Base-by-base conservation (phyloP, 176 grass and related monocot genomes). In the Rhynchospora pubera region DNA sequence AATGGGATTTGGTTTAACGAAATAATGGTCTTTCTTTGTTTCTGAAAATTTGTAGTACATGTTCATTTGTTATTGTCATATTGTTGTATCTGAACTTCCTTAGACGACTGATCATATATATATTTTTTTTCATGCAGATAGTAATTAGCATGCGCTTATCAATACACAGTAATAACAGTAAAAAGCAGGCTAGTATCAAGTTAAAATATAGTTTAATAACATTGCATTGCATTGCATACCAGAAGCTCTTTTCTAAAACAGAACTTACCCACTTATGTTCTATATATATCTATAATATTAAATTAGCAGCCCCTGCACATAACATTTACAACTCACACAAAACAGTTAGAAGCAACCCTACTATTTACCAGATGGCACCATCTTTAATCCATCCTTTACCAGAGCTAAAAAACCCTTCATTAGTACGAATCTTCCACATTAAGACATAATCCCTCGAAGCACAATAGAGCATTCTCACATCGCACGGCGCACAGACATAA, bases 391-490 rank as follows among this genome's bases (percentile, higher is more conserved):
- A 66, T 70, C 26, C 67, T 84, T 79, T 47, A 85, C 86, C 77
- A 79, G 55, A 83, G 80, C 32, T 67, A 48, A 48, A 83, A 57
- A 66, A 79, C 3, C 79, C 89, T 53, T 91, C 84, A 12, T 57
- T 59, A 16, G 86, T 89, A 85, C 82, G 87, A 48, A 99, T 89
- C 82, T 89, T 99, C 97, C 93, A 99, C 21, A 83, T 47, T 65
- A 90, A 95, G 42, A 86, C 64, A 84, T 99, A 96, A 67, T 96
- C 93, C 42, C 87, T 93, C 61, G 86, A 86, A 39, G 93, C 87
- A 71, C 97, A 99, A 16, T 79, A 83, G 51, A 96, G 80, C 71
- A 83, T 84, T 23, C 46, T 93, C 79, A 96, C 93, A 65, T 93
- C 86, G 86, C 97, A 96, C 16, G 87, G 91, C 14, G 73, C 77